phyloP scores from a whole-genome alignment of 1,139 yeast genomes.

The Candida glucosophila region DNA sequence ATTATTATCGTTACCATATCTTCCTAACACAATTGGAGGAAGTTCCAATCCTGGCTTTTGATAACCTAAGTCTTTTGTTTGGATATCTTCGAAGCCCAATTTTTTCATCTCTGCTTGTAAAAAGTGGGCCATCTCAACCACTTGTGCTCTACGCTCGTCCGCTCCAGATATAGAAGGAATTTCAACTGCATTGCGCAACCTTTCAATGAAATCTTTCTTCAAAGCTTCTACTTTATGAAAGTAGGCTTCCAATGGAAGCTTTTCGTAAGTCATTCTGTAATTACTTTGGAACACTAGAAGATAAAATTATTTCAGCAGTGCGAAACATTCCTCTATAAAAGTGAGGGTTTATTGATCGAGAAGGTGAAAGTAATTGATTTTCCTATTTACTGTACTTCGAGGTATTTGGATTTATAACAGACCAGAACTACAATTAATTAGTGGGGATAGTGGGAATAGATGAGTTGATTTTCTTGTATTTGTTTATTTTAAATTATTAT shows the following conservation, averaged over 20 bases:
- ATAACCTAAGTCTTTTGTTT: constrained; percentile 71
- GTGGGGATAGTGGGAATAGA: neutral
- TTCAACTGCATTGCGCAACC: constrained; percentile 74
- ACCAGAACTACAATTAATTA: no score
- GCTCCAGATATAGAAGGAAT: constrained; percentile 95
- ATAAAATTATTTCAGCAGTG: no score
- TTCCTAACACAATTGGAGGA: constrained; percentile 89
- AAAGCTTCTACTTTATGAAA: constrained; percentile 61
- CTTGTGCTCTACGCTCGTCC: constrained; percentile 78
- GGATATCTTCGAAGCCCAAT: constrained; percentile 77
- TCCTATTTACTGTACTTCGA: no score
- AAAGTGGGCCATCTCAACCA: constrained; percentile 79
- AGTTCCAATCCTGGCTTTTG: constrained; percentile 66
- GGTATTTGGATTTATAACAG: no score
- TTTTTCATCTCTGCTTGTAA: constrained; percentile 56
- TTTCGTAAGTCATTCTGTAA: constrained; percentile 25
- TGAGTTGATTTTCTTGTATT: neutral
- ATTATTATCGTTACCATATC: constrained; percentile 70
- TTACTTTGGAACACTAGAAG: no score
- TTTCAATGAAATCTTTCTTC: constrained; percentile 58
- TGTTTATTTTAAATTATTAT: neutral
- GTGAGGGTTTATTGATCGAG: no score
- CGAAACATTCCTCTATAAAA: no score
- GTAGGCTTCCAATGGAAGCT: constrained; percentile 35
- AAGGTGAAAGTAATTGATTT: no score